Evolutionary conservation across 2,329 filamentous ascomycete species (phyloP).

Genomic region (Coniochaeta pulveracea): DNA sequence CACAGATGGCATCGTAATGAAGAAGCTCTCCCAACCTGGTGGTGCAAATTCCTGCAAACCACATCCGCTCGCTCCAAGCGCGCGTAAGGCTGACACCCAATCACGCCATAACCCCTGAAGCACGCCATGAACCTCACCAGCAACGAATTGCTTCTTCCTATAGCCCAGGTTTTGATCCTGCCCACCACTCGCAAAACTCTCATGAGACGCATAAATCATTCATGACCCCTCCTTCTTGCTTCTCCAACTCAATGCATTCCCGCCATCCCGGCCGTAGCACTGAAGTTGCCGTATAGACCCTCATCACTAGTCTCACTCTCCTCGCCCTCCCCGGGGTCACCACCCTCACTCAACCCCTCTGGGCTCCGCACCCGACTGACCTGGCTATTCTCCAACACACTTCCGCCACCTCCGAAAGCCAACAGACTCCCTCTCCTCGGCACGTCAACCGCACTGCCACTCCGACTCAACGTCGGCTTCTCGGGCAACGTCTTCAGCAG

Average conservation of each 20-base stretch:
- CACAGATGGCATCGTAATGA: too few relatives aligned
- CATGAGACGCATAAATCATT: background rate
- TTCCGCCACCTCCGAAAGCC: too few relatives aligned
- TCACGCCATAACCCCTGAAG: constrained; percentile 3
- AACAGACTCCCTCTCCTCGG: constrained; percentile 2
- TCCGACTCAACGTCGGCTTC: constrained; percentile 55
- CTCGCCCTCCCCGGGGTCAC: too few relatives aligned
- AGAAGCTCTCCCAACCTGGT: too few relatives aligned
- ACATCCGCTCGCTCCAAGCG: too few relatives aligned
- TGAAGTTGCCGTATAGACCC: too few relatives aligned
- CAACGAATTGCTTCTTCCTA: background rate
- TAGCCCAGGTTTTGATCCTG: background rate
- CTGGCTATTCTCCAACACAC: too few relatives aligned
- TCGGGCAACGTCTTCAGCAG: constrained; percentile 59
- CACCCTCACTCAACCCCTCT: too few relatives aligned
- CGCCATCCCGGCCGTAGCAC: constrained; percentile 16
- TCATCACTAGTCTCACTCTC: too few relatives aligned
- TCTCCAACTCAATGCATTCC: too few relatives aligned
- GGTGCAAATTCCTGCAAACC: too few relatives aligned
- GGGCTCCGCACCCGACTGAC: too few relatives aligned
- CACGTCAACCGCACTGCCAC: constrained; percentile 34
- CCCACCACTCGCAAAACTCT: background rate
- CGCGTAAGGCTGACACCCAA: constrained; percentile 3
- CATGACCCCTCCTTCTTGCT: constrained; percentile 6
- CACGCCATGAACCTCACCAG: constrained; percentile 3